Evolutionary conservation across 2,329 filamentous ascomycete species (phyloP), one percentile per base, ranked within the genome.

Genomic region (Phialocephala sp.): DNA sequence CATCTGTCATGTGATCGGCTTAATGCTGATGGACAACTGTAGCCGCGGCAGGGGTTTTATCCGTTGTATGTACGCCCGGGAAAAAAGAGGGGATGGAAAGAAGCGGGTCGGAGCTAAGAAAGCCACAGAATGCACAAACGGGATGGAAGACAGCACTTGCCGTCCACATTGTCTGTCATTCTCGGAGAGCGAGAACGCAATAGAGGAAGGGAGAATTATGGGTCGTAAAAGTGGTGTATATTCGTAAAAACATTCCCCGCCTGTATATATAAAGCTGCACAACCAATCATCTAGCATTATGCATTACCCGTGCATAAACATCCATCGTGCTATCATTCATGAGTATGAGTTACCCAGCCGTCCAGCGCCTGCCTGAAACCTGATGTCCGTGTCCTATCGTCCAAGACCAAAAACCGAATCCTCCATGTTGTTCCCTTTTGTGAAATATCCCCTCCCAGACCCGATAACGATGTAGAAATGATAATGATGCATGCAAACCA

Each of bases 171-270:
- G 4, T n/a, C 41, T 43, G 2, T 8, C 41, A 32, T 3, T 32
- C 27, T 2, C 37, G 18, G 43, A 20, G n/a, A 20, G 14, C 15
- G 18, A 18, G 43, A 45, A 18, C n/a, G n/a, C 8, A n/a, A 18
- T 4, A 45, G n/a, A 45, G n/a, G 41, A 15, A 18, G n/a, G 41
- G 5, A 43, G 6, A 18, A 43, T 18, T 18, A 43, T 18, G 41
- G 41, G 45, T 50, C 45, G n/a, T 50, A 22, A 50, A 32, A 50
- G 45, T 50, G 45, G 45, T 50, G n/a, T 50, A 50, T 50, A 50
- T 50, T 50, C 45, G 9, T 50, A 22, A 50, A 47, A 27, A n/a
- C 41, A 6, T 43, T 43, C 41, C 15, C 41, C 11, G 41, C 8
- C n/a, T 50, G n/a, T 50, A 50, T 22, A 54, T 32, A 54, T 54